Conservation (phyloP, 768 basidiomycete species). For the Amanita fuliginea region DNA sequence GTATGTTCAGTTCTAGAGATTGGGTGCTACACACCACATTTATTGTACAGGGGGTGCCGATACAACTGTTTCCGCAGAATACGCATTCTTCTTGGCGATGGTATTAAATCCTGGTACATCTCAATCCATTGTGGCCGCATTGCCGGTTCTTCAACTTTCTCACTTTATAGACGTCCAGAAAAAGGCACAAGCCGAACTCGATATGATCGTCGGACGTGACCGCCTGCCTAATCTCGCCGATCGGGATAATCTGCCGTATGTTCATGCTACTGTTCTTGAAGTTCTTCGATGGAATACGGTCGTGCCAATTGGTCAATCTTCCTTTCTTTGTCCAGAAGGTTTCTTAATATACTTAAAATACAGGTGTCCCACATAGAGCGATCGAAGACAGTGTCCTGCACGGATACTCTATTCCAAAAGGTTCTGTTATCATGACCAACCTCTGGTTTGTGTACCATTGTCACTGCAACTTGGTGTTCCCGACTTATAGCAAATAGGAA, state of each 20-base stretch:
- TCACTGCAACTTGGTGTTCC: neutral
- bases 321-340: no score
- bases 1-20: conserved; percentile 13
- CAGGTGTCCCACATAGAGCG: conserved; percentile 35
- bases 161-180: conserved; percentile 30
- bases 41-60: conserved; percentile 31
- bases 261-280: conserved; percentile 34
- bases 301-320: conserved; percentile 25
- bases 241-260: conserved; percentile 34
- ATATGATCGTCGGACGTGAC: conserved; percentile 25
- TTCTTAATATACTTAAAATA: no score
- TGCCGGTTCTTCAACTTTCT: conserved; percentile 2
- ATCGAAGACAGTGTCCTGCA: conserved; percentile 30
- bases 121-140: neutral
- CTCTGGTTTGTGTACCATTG: conserved; percentile 26
- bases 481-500: conserved; percentile 22
- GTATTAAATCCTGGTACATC: neutral
- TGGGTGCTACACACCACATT: neutral
- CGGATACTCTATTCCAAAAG: conserved; percentile 40
- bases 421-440: conserved; percentile 32
- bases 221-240: conserved; percentile 31
- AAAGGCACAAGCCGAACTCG: conserved; percentile 43
- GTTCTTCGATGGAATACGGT: conserved; percentile 37
- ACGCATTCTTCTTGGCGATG: conserved; percentile 15
- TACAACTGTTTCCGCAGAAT: conserved; percentile 28